Percentiles rank a stretch among this genome's conserved stretches.
phyloP scores from a whole-genome alignment of 257 asterid species.

The Solanum habrochaites region DNA sequence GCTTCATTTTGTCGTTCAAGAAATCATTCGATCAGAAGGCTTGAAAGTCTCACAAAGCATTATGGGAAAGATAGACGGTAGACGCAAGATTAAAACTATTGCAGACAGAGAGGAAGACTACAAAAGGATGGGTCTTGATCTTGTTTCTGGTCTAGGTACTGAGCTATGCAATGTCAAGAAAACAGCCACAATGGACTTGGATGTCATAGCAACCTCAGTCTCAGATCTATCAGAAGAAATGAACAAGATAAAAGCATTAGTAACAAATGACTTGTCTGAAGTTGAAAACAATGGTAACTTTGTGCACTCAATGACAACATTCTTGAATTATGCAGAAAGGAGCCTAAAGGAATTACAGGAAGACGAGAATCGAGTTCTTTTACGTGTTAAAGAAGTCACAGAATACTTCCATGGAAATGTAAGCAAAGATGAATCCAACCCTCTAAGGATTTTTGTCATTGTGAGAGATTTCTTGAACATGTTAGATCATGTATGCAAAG shows the following conservation, averaged over 20 bases:
- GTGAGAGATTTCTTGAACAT: slow-evolving; percentile 82
- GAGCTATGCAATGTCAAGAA: slow-evolving; percentile 92
- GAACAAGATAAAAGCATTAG: slow-evolving; percentile 26
- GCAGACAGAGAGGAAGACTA: slow-evolving; percentile 68
- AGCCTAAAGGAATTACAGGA: slow-evolving; percentile 53
- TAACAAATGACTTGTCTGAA: slow-evolving; percentile 23
- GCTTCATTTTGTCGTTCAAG: slow-evolving; percentile 93
- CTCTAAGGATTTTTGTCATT: slow-evolving; percentile 69
- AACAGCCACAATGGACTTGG: slow-evolving; percentile 79
- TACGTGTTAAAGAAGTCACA: slow-evolving; percentile 62
- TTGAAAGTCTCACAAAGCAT: slow-evolving; percentile 79
- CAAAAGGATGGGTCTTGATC: slow-evolving; percentile 78
- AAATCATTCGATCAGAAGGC: slow-evolving; percentile 83
- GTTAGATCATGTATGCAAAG: slow-evolving; percentile 86
- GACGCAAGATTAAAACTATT: slow-evolving; percentile 12
- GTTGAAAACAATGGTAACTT: slow-evolving; percentile 46
- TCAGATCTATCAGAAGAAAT: slow-evolving; percentile 43
- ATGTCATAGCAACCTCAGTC: slow-evolving; percentile 73
- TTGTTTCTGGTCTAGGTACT: slow-evolving; percentile 55
- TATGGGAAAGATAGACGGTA: slow-evolving; percentile 73
- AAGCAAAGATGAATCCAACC: slow-evolving; percentile 76
- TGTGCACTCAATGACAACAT: slow-evolving; percentile 47
- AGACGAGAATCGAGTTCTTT: slow-evolving; percentile 56
- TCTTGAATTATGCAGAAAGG: slow-evolving; percentile 44
- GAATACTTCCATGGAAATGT: slow-evolving; percentile 93